These are phyloP conservation scores for Skeletonema costatum DNA, from an alignment of 108 stramenopile genomes.

Conservation along the genomic window DNA sequence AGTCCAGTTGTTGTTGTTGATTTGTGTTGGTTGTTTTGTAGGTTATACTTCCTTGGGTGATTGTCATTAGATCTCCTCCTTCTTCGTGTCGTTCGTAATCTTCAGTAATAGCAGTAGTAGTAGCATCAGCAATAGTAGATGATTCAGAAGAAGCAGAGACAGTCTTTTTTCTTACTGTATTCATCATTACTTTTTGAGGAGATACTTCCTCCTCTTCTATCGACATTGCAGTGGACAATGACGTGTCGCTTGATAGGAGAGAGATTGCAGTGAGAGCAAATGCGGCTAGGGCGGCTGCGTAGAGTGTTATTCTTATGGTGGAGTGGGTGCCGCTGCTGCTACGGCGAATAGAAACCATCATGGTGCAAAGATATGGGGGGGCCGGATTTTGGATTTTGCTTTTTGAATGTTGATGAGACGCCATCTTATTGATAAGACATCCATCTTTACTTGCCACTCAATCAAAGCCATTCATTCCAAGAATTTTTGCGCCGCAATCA, in stretches of 20 bases:
- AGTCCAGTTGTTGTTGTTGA: conserved; percentile 12
- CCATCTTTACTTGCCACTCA: too few relatives aligned
- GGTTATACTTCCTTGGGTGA: background rate
- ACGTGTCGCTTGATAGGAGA: background rate
- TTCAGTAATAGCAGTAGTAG: background rate
- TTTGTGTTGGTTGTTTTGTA: background rate
- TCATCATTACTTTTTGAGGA: background rate
- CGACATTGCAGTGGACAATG: background rate
- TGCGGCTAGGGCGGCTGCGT: background rate
- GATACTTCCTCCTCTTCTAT: background rate
- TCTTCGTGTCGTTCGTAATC: background rate
- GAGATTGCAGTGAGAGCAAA: conserved; percentile 4
- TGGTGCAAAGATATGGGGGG: background rate
- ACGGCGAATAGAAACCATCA: background rate
- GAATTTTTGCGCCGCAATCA: too few relatives aligned
- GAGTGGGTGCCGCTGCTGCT: background rate
- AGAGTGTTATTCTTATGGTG: background rate
- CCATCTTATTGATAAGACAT: too few relatives aligned
- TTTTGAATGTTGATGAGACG: too few relatives aligned
- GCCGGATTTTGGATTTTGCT: background rate
- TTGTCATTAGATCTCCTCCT: background rate
- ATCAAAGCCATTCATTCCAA: background rate
- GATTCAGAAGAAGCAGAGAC: background rate
- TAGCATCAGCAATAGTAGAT: background rate
- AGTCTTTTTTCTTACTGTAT: background rate